phyloP scores from a whole-genome alignment of 1,139 yeast species.

The Torulaspora globosa region DNA sequence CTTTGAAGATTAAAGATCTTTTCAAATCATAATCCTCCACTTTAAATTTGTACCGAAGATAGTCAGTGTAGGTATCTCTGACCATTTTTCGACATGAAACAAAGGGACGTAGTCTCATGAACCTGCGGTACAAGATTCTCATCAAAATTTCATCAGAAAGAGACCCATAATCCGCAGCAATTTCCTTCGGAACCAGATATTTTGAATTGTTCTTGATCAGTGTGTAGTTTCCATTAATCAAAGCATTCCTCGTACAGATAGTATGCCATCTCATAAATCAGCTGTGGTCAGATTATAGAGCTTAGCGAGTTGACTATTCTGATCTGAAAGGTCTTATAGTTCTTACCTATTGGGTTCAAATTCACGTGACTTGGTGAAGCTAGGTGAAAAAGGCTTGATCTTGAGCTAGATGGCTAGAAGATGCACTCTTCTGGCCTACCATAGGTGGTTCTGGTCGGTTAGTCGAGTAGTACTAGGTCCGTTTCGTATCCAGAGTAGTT shows the following conservation, averaged over 20 bases:
- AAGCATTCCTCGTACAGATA: constrained; percentile 24
- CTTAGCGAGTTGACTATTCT: neutral
- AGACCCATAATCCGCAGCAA: constrained; percentile 3
- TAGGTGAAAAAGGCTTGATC: neutral
- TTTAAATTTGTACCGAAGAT: constrained; percentile 30
- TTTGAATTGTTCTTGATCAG: constrained; percentile 18
- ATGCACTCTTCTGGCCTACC: neutral
- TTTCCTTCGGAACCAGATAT: constrained; percentile 16
- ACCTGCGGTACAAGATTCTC: constrained; percentile 27
- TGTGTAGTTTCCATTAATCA: constrained; percentile 19
- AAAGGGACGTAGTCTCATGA: constrained; percentile 29
- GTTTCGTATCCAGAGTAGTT: neutral
- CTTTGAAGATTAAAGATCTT: constrained; percentile 12
- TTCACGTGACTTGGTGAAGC: neutral
- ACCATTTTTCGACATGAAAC: constrained; percentile 29
- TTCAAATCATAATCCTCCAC: constrained; percentile 29
- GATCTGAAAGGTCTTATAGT: neutral
- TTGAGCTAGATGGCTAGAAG: neutral
- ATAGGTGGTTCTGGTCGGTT: too few species aligned
- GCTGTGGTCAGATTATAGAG: neutral
- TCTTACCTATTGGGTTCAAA: too few species aligned
- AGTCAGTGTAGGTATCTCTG: constrained; percentile 25
- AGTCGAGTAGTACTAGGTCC: neutral
- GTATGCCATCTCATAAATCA: constrained; percentile 13
- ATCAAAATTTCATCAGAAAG: constrained; percentile 12